Conservation (phyloP, 2,329 filamentous ascomycete genomes). For the Fusarium tanahbumbuense region DNA sequence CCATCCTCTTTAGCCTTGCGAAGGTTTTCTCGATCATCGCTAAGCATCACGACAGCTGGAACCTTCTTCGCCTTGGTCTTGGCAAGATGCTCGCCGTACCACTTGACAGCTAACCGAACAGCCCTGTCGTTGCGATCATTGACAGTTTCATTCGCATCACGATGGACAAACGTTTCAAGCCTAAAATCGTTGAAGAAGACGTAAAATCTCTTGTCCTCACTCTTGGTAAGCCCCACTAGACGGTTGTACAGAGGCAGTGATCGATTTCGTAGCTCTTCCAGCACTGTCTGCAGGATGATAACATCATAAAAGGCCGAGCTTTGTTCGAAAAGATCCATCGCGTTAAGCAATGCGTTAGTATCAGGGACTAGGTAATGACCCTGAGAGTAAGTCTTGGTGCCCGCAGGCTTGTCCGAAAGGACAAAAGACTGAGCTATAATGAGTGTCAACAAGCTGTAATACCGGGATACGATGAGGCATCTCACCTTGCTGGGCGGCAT, state of each 20-base stretch:
- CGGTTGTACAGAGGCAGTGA: conserved; percentile 96
- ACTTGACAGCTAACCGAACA: conserved; percentile 84
- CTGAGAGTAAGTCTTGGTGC: conserved; percentile 82
- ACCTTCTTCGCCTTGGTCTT: conserved; percentile 69
- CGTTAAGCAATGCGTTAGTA: conserved; percentile 93
- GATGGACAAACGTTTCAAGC: conserved; percentile 85
- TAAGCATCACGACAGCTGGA: conserved; percentile 91
- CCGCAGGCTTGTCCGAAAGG: conserved; percentile 87
- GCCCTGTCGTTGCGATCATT: conserved; percentile 97
- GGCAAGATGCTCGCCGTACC: conserved; percentile 87
- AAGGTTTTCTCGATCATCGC: conserved; percentile 89
- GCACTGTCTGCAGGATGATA: conserved; percentile 93
- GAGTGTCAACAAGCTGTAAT: conserved; percentile 15
- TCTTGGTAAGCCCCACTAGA: conserved; percentile 88
- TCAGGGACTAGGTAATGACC: conserved; percentile 97
- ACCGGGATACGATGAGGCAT: not conserved
- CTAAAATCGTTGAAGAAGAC: conserved; percentile 99
- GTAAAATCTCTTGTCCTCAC: conserved; percentile 96
- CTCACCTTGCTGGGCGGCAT: conserved; percentile 81
- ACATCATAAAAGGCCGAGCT: conserved; percentile 94
- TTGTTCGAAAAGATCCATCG: conserved; percentile 97
- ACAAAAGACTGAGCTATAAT: conserved; percentile 79
- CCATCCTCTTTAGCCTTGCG: conserved; percentile 81
- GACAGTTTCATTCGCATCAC: conserved; percentile 83
- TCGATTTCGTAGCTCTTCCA: conserved; percentile 94